Percentiles rank a stretch among this genome's conserved stretches.
Conservation (phyloP, 169 alveolate species). For the Toxoplasma gondii region DNA sequence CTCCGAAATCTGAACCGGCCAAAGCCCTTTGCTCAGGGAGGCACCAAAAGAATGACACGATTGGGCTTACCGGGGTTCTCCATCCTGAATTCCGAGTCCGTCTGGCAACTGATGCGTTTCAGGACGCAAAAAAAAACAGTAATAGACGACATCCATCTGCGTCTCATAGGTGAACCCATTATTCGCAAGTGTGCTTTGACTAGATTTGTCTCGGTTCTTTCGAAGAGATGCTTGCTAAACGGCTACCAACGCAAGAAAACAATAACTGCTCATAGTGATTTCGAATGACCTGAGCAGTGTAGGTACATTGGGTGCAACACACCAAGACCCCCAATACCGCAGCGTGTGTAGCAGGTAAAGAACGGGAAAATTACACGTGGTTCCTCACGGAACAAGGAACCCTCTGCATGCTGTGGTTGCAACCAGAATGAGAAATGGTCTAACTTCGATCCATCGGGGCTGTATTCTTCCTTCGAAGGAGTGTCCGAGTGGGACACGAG, state of each 20-base stretch:
- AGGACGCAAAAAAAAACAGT: neutral
- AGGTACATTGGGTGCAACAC: neutral
- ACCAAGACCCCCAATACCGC: too few relatives aligned
- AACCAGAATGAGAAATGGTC: too few relatives aligned
- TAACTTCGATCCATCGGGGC: too few relatives aligned
- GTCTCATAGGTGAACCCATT: neutral
- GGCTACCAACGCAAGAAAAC: neutral
- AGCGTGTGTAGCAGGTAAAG: too few relatives aligned
- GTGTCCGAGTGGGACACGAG: too few relatives aligned
- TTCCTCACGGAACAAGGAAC: too few relatives aligned
- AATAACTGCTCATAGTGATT: neutral
- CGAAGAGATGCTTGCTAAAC: neutral
- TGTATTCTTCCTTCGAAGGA: too few relatives aligned
- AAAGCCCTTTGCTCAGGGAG: neutral
- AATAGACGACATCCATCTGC: neutral
- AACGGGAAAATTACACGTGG: too few relatives aligned
- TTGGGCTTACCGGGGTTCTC: slow-evolving; percentile 29
- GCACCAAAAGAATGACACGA: too few relatives aligned
- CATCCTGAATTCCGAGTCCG: slow-evolving; percentile 6
- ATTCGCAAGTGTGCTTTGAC: neutral
- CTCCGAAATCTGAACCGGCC: slow-evolving; percentile 7
- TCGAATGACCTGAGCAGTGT: neutral
- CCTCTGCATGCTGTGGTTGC: too few relatives aligned
- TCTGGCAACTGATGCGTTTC: neutral
- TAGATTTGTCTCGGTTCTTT: neutral